Percentiles rank a stretch among this genome's conserved stretches.
Conservation (phyloP, 1,139 yeast genomes). For the Pneumocystis oryctolagi region DNA sequence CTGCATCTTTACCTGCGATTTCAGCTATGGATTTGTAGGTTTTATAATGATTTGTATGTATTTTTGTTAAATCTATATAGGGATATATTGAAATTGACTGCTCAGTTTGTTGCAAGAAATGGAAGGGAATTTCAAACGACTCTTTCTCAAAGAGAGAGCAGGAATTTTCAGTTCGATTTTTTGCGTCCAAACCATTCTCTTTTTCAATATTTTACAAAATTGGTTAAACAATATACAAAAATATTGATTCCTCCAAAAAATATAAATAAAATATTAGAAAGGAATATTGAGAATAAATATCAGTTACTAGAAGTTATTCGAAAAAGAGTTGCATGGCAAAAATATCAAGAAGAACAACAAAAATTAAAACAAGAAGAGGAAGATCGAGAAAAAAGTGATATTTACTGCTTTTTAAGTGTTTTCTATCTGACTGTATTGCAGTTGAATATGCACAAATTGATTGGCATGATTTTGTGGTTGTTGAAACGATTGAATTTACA, state of each 20-base stretch:
- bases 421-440: background rate
- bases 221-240: constrained; percentile 42
- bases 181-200: constrained; percentile 47
- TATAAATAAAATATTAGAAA: constrained; percentile 16
- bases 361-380: constrained; percentile 23
- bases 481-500: constrained; percentile 53
- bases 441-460: constrained; percentile 60
- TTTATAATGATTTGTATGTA: background rate
- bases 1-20: constrained; percentile 38
- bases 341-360: constrained; percentile 28
- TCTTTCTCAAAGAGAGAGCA: constrained; percentile 29
- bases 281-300: constrained; percentile 20
- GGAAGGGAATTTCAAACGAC: constrained; percentile 34
- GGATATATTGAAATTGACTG: constrained; percentile 56
- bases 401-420: background rate
- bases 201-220: constrained; percentile 36
- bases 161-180: constrained; percentile 54
- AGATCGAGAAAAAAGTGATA: constrained; percentile 26
- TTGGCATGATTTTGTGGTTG: constrained; percentile 72
- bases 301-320: constrained; percentile 38
- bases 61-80: background rate
- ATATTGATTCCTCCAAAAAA: constrained; percentile 24
- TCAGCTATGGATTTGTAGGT: constrained; percentile 40
- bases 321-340: constrained; percentile 42
- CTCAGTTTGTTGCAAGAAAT: constrained; percentile 46